Conservation (phyloP, 331 rosid genomes). For the Pyrus hybrid region DNA sequence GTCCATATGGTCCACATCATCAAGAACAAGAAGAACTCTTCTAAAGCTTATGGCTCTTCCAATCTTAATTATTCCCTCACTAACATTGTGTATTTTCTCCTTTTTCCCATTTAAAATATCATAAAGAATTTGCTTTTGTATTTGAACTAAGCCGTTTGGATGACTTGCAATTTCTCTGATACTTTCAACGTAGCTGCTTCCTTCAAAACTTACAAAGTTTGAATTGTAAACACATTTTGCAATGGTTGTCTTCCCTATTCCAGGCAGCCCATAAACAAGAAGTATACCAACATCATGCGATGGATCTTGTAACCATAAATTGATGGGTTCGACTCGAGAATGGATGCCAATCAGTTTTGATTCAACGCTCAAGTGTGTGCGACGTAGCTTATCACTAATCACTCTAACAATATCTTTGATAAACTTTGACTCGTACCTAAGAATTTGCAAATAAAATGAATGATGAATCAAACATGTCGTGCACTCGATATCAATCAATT, state of each 20-base stretch:
- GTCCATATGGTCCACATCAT: conserved; percentile 10
- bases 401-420: too few relatives aligned
- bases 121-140: background rate
- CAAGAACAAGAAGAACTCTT: conserved; percentile 1
- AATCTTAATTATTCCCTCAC: background rate
- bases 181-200: background rate
- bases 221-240: background rate
- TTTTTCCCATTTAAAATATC: background rate
- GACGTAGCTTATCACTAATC: too few relatives aligned
- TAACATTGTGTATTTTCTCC: background rate
- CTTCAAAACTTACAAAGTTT: background rate
- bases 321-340: background rate
- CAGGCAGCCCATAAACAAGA: background rate
- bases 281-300: background rate
- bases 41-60: background rate
- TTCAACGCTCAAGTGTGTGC: background rate
- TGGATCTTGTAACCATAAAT: background rate
- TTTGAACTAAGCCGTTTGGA: background rate
- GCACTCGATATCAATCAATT: too few relatives aligned
- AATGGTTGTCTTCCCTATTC: conserved; percentile 13
- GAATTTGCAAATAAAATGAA: too few relatives aligned
- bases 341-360: background rate
- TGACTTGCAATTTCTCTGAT: background rate
- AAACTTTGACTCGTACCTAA: too few relatives aligned
- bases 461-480: too few relatives aligned